Conservation (phyloP, 2,329 filamentous ascomycete species). For the Sporothrix humicola region DNA sequence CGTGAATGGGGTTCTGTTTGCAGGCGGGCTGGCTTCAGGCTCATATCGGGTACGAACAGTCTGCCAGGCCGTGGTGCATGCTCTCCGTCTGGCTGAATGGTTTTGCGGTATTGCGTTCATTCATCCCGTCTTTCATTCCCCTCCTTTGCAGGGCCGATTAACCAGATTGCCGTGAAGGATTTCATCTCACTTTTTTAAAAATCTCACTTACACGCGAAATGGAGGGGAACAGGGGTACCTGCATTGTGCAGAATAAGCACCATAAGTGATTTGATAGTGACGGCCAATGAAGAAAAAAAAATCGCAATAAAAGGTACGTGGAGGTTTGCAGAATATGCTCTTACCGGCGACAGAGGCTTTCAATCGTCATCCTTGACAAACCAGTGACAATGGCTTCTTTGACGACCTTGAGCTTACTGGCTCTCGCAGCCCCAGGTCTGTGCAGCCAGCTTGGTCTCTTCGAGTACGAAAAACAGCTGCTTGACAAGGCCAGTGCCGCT, state of each 20-base stretch:
- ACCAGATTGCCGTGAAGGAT: slow-evolving; percentile 4
- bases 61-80: background rate
- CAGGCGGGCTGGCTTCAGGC: background rate
- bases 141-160: background rate
- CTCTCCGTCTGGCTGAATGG: background rate
- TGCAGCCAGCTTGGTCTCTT: slow-evolving; percentile 8
- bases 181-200: background rate
- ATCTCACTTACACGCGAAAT: slow-evolving; percentile 7
- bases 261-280: background rate
- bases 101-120: background rate
- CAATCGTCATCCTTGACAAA: background rate
- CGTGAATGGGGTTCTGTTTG: no score
- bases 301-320: background rate
- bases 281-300: background rate
- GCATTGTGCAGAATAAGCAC: background rate
- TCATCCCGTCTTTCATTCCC: background rate
- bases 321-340: background rate
- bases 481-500: background rate
- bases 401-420: slow-evolving; percentile 5
- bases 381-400: background rate
- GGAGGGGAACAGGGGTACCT: background rate
- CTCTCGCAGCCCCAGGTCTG: background rate
- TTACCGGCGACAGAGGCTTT: background rate
- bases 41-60: background rate
- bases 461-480: slow-evolving; percentile 24